Percentiles rank a stretch among this genome's conserved stretches.
Conservation (phyloP, 1,284 basidiomycete genomes). For the Ganoderma multipileum region DNA sequence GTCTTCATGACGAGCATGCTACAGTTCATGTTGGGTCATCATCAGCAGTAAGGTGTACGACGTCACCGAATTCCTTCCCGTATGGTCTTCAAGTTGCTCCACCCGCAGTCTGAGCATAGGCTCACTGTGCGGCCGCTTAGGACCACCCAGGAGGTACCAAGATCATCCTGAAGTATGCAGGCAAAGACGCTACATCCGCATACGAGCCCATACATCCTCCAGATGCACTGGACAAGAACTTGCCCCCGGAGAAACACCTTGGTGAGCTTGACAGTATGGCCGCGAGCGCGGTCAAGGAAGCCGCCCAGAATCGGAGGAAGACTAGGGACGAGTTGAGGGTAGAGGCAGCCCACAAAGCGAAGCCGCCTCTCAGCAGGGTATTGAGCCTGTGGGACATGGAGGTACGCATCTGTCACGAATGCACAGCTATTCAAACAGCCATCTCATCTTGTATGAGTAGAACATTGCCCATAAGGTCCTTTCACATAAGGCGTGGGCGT, state of each 20-base stretch:
- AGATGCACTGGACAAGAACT: conserved; percentile 71
- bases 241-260: conserved; percentile 72
- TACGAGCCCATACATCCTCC: conserved; percentile 81
- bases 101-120: neutral
- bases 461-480: conserved; percentile 69
- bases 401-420: conserved; percentile 46
- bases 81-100: conserved; percentile 35
- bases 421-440: neutral
- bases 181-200: conserved; percentile 76
- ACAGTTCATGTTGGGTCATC: conserved; percentile 89
- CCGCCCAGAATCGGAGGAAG: conserved; percentile 52
- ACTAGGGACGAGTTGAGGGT: conserved; percentile 78
- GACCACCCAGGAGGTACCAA: conserved; percentile 84
- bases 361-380: conserved; percentile 71
- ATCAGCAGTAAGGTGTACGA: conserved; percentile 81
- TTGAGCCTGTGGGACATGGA: conserved; percentile 82
- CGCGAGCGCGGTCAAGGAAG: conserved; percentile 48
- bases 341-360: conserved; percentile 63
- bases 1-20: neutral
- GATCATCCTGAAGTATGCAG: conserved; percentile 82
- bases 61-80: conserved; percentile 85
- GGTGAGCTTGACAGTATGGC: conserved; percentile 70
- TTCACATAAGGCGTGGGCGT: conserved; percentile 78
- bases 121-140: conserved; percentile 43
- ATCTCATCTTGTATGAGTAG: conserved; percentile 33